Conservation (phyloP, 1,284 basidiomycete species). For the Boletus austroedulis region DNA sequence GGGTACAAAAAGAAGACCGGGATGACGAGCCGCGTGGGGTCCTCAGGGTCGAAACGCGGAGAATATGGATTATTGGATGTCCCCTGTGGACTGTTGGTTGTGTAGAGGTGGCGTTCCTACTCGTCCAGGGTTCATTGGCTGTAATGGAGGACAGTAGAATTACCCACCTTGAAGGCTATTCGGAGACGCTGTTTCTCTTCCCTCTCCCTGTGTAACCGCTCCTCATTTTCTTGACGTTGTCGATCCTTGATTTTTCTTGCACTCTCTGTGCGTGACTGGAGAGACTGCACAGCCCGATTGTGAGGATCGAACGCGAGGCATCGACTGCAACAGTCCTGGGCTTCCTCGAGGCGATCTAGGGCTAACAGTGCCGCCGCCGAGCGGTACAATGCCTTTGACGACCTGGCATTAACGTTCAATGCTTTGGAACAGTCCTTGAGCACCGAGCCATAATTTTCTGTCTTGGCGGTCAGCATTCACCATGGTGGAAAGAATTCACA, state of each 20-base stretch:
- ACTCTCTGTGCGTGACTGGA: slow-evolving; percentile 48
- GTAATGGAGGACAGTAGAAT: background rate
- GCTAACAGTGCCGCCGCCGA: slow-evolving; percentile 74
- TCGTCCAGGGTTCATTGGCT: slow-evolving; percentile 8
- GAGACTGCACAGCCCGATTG: slow-evolving; percentile 49
- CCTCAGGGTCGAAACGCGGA: slow-evolving; percentile 61
- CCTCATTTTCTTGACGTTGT: slow-evolving; percentile 49
- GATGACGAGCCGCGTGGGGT: slow-evolving; percentile 65
- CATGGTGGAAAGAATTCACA: slow-evolving; percentile 8
- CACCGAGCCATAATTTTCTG: slow-evolving; percentile 85
- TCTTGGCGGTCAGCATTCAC: background rate
- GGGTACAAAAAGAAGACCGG: slow-evolving; percentile 95
- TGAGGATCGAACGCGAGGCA: slow-evolving; percentile 58
- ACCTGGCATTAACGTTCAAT: slow-evolving; percentile 58
- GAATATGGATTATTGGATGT: slow-evolving; percentile 52
- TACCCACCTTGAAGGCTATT: slow-evolving; percentile 60
- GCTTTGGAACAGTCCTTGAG: slow-evolving; percentile 81
- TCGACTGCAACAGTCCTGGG: slow-evolving; percentile 72
- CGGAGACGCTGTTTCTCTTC: slow-evolving; percentile 48
- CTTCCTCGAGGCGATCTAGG: slow-evolving; percentile 74
- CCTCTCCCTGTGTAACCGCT: slow-evolving; percentile 47
- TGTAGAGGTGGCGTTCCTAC: slow-evolving; percentile 66
- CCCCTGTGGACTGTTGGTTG: slow-evolving; percentile 57
- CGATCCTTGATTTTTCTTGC: slow-evolving; percentile 50
- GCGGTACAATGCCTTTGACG: slow-evolving; percentile 82